Conservation (phyloP, 1,284 basidiomycete genomes). For the Apiotrichum brassicae region DNA sequence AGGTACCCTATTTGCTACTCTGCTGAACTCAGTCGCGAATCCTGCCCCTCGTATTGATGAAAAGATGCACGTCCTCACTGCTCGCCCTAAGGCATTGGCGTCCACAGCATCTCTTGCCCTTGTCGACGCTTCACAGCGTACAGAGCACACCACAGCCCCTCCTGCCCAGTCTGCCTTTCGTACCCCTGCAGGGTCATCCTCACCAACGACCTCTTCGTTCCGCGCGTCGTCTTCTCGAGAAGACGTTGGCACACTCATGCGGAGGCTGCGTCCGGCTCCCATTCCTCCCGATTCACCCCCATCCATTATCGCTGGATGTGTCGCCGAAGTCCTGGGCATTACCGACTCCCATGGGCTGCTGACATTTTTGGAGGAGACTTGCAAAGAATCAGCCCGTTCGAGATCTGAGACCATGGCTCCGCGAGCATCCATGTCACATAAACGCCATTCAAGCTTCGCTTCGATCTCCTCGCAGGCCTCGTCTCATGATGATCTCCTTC, state of each 20-base stretch:
- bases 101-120: too few relatives aligned
- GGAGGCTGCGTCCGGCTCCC: background rate
- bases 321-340: background rate
- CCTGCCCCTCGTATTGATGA: background rate
- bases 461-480: background rate
- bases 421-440: background rate
- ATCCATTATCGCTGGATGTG: background rate
- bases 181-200: too few relatives aligned
- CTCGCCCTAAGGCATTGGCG: background rate
- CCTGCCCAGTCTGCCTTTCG: too few relatives aligned
- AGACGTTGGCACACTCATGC: background rate
- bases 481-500: background rate
- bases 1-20: background rate
- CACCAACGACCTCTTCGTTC: too few relatives aligned
- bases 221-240: background rate
- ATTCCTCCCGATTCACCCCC: background rate
- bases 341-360: background rate
- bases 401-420: background rate
- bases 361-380: background rate
- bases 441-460: background rate
- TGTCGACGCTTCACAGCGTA: too few relatives aligned
- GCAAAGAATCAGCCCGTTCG: too few relatives aligned
- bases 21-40: background rate
- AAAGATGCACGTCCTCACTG: background rate
- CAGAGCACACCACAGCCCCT: too few relatives aligned